phyloP scores from a whole-genome alignment of 2,329 filamentous ascomycete genomes.

The Colletotrichum filicis region DNA sequence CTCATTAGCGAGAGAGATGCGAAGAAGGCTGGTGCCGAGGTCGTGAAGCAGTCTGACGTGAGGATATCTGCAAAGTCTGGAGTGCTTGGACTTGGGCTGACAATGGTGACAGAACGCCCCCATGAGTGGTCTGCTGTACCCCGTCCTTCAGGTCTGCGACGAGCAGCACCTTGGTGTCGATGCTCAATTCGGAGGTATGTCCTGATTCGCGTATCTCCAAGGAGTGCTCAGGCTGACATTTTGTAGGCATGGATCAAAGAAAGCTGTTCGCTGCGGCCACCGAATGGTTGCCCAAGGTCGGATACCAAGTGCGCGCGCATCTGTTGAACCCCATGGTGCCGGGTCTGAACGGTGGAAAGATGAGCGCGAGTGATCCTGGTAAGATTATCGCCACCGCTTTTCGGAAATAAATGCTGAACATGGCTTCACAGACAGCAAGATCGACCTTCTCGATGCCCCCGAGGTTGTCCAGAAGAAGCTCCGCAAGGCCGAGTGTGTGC shows the following conservation, averaged over 20 bases:
- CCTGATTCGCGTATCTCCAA: neutral
- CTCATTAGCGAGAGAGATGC: constrained; percentile 82
- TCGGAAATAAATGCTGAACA: neutral
- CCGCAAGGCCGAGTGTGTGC: constrained; percentile 83
- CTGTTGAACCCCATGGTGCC: constrained; percentile 91
- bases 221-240: neutral
- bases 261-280: constrained; percentile 90
- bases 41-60: constrained; percentile 86
- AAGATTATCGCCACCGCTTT: constrained; percentile 12
- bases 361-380: constrained; percentile 81
- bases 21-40: constrained; percentile 90
- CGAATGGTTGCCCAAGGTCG: constrained; percentile 86
- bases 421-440: constrained; percentile 77
- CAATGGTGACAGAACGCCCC: constrained; percentile 56
- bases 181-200: constrained; percentile 83
- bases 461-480: constrained; percentile 85
- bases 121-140: constrained; percentile 81
- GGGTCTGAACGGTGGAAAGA: constrained; percentile 86
- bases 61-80: neutral
- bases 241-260: constrained; percentile 75
- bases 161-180: constrained; percentile 91
- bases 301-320: constrained; percentile 74
- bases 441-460: constrained; percentile 86
- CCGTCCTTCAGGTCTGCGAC: constrained; percentile 89
- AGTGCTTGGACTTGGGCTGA: neutral